Base-by-base conservation (phyloP, 2,329 filamentous ascomycete species). In the Colletotrichum cuscutae region DNA sequence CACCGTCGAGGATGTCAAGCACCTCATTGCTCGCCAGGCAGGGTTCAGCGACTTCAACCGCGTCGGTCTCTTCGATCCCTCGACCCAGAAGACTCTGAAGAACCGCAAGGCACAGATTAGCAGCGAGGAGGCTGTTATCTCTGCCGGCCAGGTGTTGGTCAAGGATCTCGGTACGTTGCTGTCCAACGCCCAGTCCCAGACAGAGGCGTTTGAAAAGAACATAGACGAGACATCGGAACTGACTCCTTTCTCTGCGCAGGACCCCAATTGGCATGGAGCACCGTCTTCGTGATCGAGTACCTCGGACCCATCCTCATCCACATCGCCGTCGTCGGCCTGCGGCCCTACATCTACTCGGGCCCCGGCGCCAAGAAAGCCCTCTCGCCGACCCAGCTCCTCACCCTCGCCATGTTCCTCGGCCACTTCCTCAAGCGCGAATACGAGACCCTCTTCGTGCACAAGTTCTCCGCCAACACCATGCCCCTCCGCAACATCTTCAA, bases 361-460 rank as follows among this genome's bases (percentile, higher is more conserved):
- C 80, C 80, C 76, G 59, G 54, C 32, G 80, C 85, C 77, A 80
- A 82, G 78, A 79, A 85, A 80, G 79, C 87, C 78, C 79, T 97
- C 88, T 85, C 89, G 80, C 81, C 85, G 86, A 87, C 89, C 2
- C 97, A 99, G 84, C 90, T 89, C 77, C 87, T 98, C 64, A 89
- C 92, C 63, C 93, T 95, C 80, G 84, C 85, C 73, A 90, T 98
- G 81, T 90, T 98, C 78, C 85, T 91, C 69, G 83, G 93, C 13
- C 97, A 99, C 87, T 99, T 98, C 83, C 76, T 94, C 81, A 99
- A 99, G 89, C 95, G 97, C 80, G 97, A 99, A 86, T 88, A 94
- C 76, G 97, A 99, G 86, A 98, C 97, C 0, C 81, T 98, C 74
- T 98, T 97, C 81, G 90, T 99, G 74, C 97, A 99, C 88, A 95